A percentile compares a stretch with the other conserved stretches of the same genome.
Evolutionary conservation across 2,329 filamentous ascomycete species (phyloP).

Genomic region (Arthrobotrys pseudoclavata): DNA sequence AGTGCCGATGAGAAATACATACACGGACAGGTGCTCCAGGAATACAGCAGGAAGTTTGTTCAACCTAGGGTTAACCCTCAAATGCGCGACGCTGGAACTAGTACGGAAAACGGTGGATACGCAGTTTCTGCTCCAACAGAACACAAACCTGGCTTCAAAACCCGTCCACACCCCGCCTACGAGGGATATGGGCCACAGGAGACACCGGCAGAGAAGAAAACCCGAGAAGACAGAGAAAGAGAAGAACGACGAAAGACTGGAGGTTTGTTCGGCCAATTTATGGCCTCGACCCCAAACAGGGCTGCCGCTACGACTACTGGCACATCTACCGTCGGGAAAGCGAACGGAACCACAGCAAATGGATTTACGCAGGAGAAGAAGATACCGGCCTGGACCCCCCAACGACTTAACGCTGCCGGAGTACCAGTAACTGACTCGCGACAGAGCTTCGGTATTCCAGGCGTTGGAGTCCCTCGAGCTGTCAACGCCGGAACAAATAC

Average conservation of each 20-base stretch:
- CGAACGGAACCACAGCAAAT: not conserved
- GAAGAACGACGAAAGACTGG: constrained; percentile 14
- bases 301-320: not conserved
- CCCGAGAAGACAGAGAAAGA: not conserved
- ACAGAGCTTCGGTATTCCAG: constrained; percentile 46
- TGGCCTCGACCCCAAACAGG: constrained; percentile 5
- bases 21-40: constrained; percentile 90
- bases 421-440: constrained; percentile 9
- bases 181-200: constrained; percentile 29
- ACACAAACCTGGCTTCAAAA: constrained; percentile 40
- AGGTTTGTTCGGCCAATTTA: constrained; percentile 40
- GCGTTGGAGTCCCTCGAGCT: constrained; percentile 20
- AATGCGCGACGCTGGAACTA: constrained; percentile 61
- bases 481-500: constrained; percentile 22
- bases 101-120: constrained; percentile 45
- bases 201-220: not conserved
- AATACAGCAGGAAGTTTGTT: constrained; percentile 96
- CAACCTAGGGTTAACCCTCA: constrained; percentile 81
- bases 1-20: constrained; percentile 86
- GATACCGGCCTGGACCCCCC: not conserved
- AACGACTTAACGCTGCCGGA: constrained; percentile 29
- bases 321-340: not conserved
- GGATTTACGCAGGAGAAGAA: not conserved
- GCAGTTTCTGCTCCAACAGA: constrained; percentile 26
- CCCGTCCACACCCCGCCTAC: constrained; percentile 36